Conservation (phyloP, 139 green algal species). For the Chlorokybus atmophyticus region DNA sequence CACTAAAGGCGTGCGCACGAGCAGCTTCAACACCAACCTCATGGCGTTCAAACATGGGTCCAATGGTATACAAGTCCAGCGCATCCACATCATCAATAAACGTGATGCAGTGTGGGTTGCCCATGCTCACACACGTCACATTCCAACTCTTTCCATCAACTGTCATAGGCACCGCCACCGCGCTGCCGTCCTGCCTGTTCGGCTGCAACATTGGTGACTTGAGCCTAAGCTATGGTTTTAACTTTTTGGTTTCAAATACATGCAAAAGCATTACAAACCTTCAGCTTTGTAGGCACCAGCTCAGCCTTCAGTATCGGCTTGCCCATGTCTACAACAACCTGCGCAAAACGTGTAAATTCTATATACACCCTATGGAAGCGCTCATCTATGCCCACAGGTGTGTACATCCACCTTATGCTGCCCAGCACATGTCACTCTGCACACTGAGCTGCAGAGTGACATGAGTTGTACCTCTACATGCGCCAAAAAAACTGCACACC, state of each 20-base stretch:
- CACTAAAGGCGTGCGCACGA: too few species aligned
- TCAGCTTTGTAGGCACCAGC: slow-evolving; percentile 73
- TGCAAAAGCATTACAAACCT: too few species aligned
- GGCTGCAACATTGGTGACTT: slow-evolving; percentile 18
- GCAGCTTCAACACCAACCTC: too few species aligned
- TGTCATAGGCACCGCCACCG: slow-evolving; percentile 51
- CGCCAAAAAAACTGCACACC: too few species aligned
- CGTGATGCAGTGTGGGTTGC: slow-evolving; percentile 88
- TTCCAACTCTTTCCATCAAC: slow-evolving; percentile 61
- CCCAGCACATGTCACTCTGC: too few species aligned
- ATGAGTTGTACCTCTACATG: too few species aligned
- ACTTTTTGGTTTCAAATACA: slow-evolving; percentile 39
- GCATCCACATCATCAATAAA: slow-evolving; percentile 34
- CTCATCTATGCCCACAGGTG: too few species aligned
- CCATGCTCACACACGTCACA: slow-evolving; percentile 89
- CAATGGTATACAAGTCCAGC: slow-evolving; percentile 53
- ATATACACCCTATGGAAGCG: too few species aligned
- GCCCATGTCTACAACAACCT: slow-evolving; percentile 95
- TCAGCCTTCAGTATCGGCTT: slow-evolving; percentile 60
- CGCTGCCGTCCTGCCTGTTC: slow-evolving; percentile 34
- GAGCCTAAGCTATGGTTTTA: too few species aligned
- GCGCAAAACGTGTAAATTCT: not conserved
- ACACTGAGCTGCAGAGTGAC: too few species aligned
- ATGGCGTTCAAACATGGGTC: slow-evolving; percentile 83
- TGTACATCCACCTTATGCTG: too few species aligned